These are phyloP conservation scores for Diaporthe eres DNA, from an alignment of 2,329 filamentous ascomycete species.

Conservation along the genomic window DNA sequence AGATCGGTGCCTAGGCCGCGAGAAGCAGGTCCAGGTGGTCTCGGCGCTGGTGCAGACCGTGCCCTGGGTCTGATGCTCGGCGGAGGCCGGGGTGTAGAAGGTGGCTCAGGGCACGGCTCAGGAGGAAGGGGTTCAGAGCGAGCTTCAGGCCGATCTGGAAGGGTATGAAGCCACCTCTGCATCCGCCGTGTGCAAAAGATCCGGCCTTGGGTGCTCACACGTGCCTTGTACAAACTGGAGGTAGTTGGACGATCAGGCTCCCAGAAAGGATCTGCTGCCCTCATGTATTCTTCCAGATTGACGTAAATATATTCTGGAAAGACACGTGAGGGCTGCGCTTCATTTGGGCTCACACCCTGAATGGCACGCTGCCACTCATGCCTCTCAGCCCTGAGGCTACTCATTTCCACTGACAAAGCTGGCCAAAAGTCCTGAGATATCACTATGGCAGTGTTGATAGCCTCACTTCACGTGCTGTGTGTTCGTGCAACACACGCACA, in stretches of 20 bases:
- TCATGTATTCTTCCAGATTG: constrained; percentile 13
- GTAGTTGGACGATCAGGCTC: constrained; percentile 13
- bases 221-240: constrained; percentile 28
- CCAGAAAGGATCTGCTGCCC: constrained; percentile 25
- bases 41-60: constrained; percentile 17
- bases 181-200: constrained; percentile 24
- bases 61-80: constrained; percentile 25
- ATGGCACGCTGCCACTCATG: not conserved
- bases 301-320: constrained; percentile 35
- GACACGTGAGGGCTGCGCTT: not conserved
- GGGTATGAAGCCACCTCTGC: constrained; percentile 25
- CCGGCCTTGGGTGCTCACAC: not conserved
- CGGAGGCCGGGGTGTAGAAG: not conserved
- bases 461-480: not conserved
- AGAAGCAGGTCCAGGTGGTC: not conserved
- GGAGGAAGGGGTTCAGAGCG: not conserved
- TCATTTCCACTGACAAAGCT: not conserved
- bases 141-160: constrained; percentile 17
- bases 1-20: not conserved
- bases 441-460: not conserved
- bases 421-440: not conserved
- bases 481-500: too few species aligned
- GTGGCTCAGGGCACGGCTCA: not conserved
- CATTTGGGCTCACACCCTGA: not conserved
- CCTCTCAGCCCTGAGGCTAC: not conserved